Percentiles rank a stretch among this genome's conserved stretches.
phyloP scores from a whole-genome alignment of 2,329 filamentous ascomycete genomes.

The Sphaerulina vaccinii region DNA sequence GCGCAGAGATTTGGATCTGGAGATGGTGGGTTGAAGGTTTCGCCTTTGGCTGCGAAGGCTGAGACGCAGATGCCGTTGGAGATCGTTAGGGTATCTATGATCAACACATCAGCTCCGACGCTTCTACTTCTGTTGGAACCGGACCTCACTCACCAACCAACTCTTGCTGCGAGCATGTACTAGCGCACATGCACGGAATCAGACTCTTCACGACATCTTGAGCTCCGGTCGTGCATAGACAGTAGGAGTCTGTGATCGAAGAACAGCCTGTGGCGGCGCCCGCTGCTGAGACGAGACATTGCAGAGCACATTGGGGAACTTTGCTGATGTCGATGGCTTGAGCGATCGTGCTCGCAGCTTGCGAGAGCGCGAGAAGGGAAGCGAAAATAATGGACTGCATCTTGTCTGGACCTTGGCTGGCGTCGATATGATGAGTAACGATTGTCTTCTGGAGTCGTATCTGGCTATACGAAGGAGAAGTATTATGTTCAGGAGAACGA shows the following conservation, averaged over 20 bases:
- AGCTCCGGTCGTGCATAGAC: slow-evolving; percentile 52
- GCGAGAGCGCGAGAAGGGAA: slow-evolving; percentile 6
- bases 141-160: slow-evolving; percentile 39
- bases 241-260: slow-evolving; percentile 47
- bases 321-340: slow-evolving; percentile 10
- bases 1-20: slow-evolving; percentile 21
- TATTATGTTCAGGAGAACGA: no score
- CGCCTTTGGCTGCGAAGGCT: slow-evolving; percentile 23
- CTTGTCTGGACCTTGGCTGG: no score
- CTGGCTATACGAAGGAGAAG: no score
- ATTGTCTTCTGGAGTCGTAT: no score
- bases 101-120: not conserved
- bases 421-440: no score
- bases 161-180: slow-evolving; percentile 40
- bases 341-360: slow-evolving; percentile 4
- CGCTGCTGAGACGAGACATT: slow-evolving; percentile 51
- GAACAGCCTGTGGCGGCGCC: slow-evolving; percentile 51
- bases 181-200: slow-evolving; percentile 41
- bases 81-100: slow-evolving; percentile 3
- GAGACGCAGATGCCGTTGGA: slow-evolving; percentile 28
- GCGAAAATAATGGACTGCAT: no score
- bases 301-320: slow-evolving; percentile 17
- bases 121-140: not conserved
- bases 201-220: slow-evolving; percentile 40
- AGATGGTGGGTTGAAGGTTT: slow-evolving; percentile 19